Evolutionary conservation across 345 rosid genomes (phyloP), one percentile per base, ranked within the genome.

Genomic region (Euphorbia peplus): DNA sequence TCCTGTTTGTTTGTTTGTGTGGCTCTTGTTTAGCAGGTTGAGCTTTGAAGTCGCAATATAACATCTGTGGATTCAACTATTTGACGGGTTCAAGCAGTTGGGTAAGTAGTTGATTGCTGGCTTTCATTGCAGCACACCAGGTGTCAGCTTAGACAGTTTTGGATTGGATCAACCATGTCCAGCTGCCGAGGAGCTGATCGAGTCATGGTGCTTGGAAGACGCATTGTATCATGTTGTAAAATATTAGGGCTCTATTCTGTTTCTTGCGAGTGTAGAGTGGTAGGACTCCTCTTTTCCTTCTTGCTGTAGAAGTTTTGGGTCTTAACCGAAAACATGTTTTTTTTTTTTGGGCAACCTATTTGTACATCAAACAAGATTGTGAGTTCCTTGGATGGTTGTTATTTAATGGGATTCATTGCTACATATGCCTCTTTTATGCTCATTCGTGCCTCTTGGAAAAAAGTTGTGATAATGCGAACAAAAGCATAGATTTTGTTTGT

Each of bases 21-120:
- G 54, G 46, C 60, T 64, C n/a, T 60, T 44, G 35, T 60, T 56
- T 66, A 35, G 66, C 83, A 81, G 87, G 78, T 68, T 73, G 79
- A 78, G 76, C 53, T 71, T 44, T 73, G 69, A 61, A 76, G 71
- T 63, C 84, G 58, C n/a, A n/a, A n/a, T n/a, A 71, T 61, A 5
- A 75, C 80, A 1, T 72, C 51, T n/a, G 28, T 42, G 28, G 60
- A 30, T 41, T 19, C 28, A 14, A 26, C 53, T 29, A 60, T 13
- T 24, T 13, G 21, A 51, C 13, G 28, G 24, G n/a, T 14, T 37
- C 26, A 12, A 50, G 61, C 53, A 37, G 41, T 42, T 41, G 12
- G 74, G 74, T 63, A 63, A 62, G 68, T 41, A 51, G 22, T 70
- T 63, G 41, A 52, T 70, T 52, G 62, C 68, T 62, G 68, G 68